phyloP scores from a whole-genome alignment of 208 protist genomes.

The Crithidia sp. region DNA sequence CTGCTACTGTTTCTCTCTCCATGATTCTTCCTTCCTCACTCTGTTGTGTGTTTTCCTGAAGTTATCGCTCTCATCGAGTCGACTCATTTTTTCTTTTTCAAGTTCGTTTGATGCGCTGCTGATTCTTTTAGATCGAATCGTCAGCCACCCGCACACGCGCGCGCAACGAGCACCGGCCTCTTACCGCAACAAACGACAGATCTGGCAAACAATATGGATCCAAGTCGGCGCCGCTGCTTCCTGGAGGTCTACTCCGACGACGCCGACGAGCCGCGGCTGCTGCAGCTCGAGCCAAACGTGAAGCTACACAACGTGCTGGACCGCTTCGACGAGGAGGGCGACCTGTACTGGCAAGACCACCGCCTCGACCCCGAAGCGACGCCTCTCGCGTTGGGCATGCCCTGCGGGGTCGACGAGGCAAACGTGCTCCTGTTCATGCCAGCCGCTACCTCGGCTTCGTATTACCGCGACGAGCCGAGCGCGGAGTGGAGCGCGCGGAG shows the following conservation, averaged over 20 bases:
- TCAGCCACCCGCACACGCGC: too few species aligned
- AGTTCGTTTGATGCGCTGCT: too few species aligned
- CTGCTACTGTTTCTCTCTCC: too few species aligned
- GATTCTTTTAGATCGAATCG: too few species aligned
- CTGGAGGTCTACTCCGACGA: constrained; percentile 35
- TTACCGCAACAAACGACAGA: too few species aligned
- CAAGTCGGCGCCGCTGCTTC: constrained; percentile 35
- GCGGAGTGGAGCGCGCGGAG: neutral
- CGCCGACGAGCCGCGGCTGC: constrained; percentile 34
- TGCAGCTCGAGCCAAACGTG: constrained; percentile 52
- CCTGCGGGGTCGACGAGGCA: constrained; percentile 37
- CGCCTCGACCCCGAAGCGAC: constrained; percentile 31
- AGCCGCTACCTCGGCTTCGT: neutral
- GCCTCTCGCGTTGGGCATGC: constrained; percentile 44
- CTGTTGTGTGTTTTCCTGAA: neutral
- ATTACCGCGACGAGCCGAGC: neutral
- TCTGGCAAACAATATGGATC: constrained; percentile 7
- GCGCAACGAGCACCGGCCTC: too few species aligned
- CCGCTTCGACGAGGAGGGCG: constrained; percentile 23
- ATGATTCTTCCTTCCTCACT: neutral
- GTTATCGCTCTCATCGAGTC: too few species aligned
- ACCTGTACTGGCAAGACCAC: constrained; percentile 44
- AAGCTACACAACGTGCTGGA: constrained; percentile 56
- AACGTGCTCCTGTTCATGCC: constrained; percentile 40
- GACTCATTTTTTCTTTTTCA: constrained; percentile 6